Evolutionary conservation across 495 filamentous ascomycete genomes (phyloP), one percentile per base, ranked within the genome.

Genomic region (Glarea lozoyensis): DNA sequence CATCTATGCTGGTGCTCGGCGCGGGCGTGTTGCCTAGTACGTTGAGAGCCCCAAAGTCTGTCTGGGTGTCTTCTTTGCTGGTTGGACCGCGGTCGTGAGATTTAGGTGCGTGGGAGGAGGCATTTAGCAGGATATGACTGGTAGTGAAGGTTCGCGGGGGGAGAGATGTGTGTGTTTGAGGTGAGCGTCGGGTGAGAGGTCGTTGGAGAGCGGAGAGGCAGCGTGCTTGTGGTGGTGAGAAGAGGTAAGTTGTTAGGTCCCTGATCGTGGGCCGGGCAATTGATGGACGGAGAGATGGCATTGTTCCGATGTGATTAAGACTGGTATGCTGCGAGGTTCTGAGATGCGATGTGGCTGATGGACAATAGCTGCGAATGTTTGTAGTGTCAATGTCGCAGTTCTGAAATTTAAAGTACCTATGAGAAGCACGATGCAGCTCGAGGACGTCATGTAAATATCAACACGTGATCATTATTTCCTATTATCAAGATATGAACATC

Each of bases 1-100:
- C 75, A 48, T 95, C 88, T n/a, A 98, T 74, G 0, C 77, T 73
- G 0, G 90, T 94, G 0, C 85, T 71, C 0, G 92, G 92, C 3
- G 76, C 64, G 0, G 88, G 81, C 6, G 81, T 73, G 46, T 75
- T 76, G n/a, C 76, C 80, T 6, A 96, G 73, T 10, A 98, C 81
- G 58, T 98, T 75, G 44, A 97, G 68, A 10, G 65, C 61, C 11
- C 55, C 63, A 49, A 96, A 86, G 63, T 94, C 84, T 16, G 88
- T 92, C 48, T 52, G 48, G 11, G 55, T 58, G 24, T 49, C 37
- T 48, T 58, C 55, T 10, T 17, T 43, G 10, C 37, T 44, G 5
- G 21, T 10, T 2, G 55, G 55, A 0, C 55, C 55, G 34, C 55
- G 51, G 32, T 58, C 49, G 33, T 13, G 33, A 9, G 44, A 18